Evolutionary conservation across 2,329 filamentous ascomycete species (phyloP), one percentile per base, ranked within the genome.

Genomic region (Dendryphion nanum): DNA sequence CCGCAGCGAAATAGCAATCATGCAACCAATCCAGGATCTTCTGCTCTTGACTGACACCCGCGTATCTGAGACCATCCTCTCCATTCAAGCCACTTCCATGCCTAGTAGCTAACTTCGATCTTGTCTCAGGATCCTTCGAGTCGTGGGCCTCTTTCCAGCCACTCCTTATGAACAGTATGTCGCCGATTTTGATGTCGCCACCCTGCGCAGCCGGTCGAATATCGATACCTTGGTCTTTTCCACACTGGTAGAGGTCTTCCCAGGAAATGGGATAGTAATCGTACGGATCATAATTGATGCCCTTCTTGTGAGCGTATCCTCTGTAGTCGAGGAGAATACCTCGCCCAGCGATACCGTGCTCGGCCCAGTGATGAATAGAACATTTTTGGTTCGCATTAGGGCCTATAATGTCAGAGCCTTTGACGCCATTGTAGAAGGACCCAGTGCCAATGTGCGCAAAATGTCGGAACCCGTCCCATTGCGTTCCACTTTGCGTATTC

Each of bases 1-100:
- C 81, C 1, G 78, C 79, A 0, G 82, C 72, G 48, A 88, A 86
- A 36, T 82, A 81, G 47, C 75, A 78, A 53, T 87, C 81, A 68
- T 85, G 83, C 41, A 87, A 45, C 82, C 83, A 88, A 37, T 78
- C 74, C 6, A 79, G 67, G 4, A 82, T 74, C 30, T 74, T 74
- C 33, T 77, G 64, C 34, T 77, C 74, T 46, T 78, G 75, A 32
- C 69, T 69, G 3, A 80, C 40, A 0, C 77, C 77, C 0, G 71
- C 72, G 51, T 71, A 79, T 6, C 61, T 38, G 33, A 70, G 59
- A 3, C 67, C 61, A 6, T 67, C 69, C 8, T 57, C 51, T 1
- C 54, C 55, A 28, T 67, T 63, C 18, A 59, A 50, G 1, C 64
- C 64, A 2, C 53, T 55, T 0, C 72, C 74, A 26, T 79, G 66